Percentiles rank a stretch among this genome's conserved stretches.
Evolutionary conservation across 2,329 filamentous ascomycete genomes (phyloP).

Genomic region (Phaeosphaeria sp.): DNA sequence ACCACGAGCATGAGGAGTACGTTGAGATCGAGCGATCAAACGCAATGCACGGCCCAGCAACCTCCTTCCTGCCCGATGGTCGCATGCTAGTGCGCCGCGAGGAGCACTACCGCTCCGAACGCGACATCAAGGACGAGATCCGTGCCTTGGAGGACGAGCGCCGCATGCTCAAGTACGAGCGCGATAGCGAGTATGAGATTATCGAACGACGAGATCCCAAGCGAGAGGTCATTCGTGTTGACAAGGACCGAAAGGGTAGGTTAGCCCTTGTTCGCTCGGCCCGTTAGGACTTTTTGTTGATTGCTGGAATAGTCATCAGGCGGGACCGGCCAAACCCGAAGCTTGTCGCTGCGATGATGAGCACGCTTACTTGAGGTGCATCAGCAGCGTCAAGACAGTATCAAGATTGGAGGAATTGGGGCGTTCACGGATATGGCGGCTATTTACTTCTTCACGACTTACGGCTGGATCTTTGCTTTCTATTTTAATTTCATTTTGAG

Average conservation of each 20-base stretch:
- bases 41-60: slow-evolving; percentile 54
- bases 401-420: neutral
- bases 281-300: slow-evolving; percentile 55
- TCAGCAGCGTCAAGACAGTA: neutral
- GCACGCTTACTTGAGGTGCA: slow-evolving; percentile 47
- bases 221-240: slow-evolving; percentile 70
- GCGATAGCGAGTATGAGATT: slow-evolving; percentile 67
- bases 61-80: slow-evolving; percentile 57
- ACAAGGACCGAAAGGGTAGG: slow-evolving; percentile 96
- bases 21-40: slow-evolving; percentile 56
- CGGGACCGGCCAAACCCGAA: slow-evolving; percentile 50
- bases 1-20: slow-evolving; percentile 39
- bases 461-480: slow-evolving; percentile 4
- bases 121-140: slow-evolving; percentile 76
- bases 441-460: slow-evolving; percentile 2
- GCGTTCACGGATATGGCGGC: neutral
- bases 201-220: slow-evolving; percentile 61
- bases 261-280: slow-evolving; percentile 83
- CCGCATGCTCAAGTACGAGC: slow-evolving; percentile 64
- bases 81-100: slow-evolving; percentile 27
- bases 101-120: slow-evolving; percentile 52
- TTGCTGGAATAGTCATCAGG: slow-evolving; percentile 41
- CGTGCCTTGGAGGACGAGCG: slow-evolving; percentile 72
- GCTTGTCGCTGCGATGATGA: slow-evolving; percentile 54
- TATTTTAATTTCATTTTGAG: neutral